Base-by-base conservation (phyloP, 345 rosid species). In the Aethionema arabicum region DNA sequence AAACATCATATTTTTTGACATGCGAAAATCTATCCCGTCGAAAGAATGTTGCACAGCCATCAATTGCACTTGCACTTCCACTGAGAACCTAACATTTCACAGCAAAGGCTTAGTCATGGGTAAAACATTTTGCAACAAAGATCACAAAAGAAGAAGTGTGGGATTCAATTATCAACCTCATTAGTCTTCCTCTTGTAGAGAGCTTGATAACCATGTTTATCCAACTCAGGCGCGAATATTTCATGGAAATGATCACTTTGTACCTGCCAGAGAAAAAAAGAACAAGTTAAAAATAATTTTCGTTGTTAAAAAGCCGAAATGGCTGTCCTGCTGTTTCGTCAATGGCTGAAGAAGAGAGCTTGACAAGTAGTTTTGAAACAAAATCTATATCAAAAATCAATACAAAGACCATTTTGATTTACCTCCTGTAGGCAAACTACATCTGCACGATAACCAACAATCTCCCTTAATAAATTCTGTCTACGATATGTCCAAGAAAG, bases 391-490 rank as follows among this genome's bases (percentile, higher is more conserved):
- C 14, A 68, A 60, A 68, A 60, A n/a, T 32, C 64, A 10, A 53
- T 40, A 48, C 11, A 13, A 59, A 27, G 8, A 72, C 31, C 58
- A 52, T 21, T 21, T 21, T 21, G 27, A 1, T 21, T 21, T 72
- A 93, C 99, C 91, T 93, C 99, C 64, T 93, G 99, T 42, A 93
- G 91, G 60, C 98, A 95, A 60, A 95, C 95, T 62, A 95, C 82
- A 76, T 95, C 98, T 27, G 99, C 99, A 50, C 95, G 85, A 61
- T 95, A 95, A 35, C 93, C 99, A 67, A 95, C 90, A 56, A 95
- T 88, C 76, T 95, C 99, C 69, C 97, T 77, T 14, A 95, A 79
- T 72, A 95, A 72, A 79, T 93, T 95, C 70, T 95, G 99, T 44
- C 87, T 79, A 40, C 99, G 92, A 67, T 95, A 95, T 12, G 92